Conservation (phyloP, 768 basidiomycete genomes). For the Favolaschia claudopus region DNA sequence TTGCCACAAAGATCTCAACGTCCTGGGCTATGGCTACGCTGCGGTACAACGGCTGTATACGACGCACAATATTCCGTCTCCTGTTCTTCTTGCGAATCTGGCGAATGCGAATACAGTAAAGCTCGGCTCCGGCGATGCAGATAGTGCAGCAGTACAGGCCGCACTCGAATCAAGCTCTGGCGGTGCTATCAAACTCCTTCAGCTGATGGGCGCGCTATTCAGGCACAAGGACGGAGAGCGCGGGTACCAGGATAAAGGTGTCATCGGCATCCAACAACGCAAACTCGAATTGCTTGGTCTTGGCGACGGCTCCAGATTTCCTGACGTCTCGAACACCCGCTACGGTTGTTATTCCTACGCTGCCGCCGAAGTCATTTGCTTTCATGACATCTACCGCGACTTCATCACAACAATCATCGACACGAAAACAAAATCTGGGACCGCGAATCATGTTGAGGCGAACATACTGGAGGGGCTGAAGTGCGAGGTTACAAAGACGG, state of each 20-base stretch:
- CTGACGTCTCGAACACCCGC: slow-evolving; percentile 19
- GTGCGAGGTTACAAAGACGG: slow-evolving; percentile 26
- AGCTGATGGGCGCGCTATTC: slow-evolving; percentile 33
- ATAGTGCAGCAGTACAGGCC: slow-evolving; percentile 15
- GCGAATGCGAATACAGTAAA: slow-evolving; percentile 31
- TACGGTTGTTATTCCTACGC: slow-evolving; percentile 10
- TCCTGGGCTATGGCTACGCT: slow-evolving; percentile 30
- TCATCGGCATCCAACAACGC: slow-evolving; percentile 10
- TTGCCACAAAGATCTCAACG: slow-evolving; percentile 42
- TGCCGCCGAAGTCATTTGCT: slow-evolving; percentile 22
- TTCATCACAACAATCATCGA: slow-evolving; percentile 20
- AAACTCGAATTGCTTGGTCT: slow-evolving; percentile 17
- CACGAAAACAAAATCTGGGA: slow-evolving; percentile 22
- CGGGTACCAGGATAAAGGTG: slow-evolving; percentile 30
- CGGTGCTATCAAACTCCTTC: slow-evolving; percentile 32
- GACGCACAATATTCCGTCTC: slow-evolving; percentile 8
- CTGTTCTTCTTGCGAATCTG: slow-evolving; percentile 34
- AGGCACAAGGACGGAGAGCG: slow-evolving; percentile 34
- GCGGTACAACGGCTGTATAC: slow-evolving; percentile 28
- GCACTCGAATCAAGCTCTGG: slow-evolving; percentile 27
- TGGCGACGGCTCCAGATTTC: slow-evolving; percentile 11
- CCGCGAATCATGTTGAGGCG: slow-evolving; percentile 29
- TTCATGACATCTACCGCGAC: slow-evolving; percentile 9
- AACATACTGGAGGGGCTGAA: slow-evolving; percentile 31
- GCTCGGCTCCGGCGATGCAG: slow-evolving; percentile 7